Evolutionary conservation across 345 rosid genomes (phyloP), one percentile per base, ranked within the genome.

Genomic region (Mercurialis annua): DNA sequence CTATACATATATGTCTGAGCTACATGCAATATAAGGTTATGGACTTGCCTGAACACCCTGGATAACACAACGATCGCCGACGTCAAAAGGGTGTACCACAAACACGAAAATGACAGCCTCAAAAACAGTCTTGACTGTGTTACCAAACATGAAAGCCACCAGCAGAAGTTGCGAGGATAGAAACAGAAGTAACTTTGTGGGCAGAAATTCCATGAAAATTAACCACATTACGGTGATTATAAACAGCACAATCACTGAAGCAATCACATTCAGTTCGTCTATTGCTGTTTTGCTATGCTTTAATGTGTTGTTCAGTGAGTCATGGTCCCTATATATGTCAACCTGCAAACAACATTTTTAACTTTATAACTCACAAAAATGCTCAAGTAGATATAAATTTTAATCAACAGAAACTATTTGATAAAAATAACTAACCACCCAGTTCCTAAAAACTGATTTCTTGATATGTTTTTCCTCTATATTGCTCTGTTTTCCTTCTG

Each of bases 101-200:
- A 90, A 90, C 40, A 88, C 90, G 59, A 90, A 88, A 30, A 90
- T 80, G 72, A 90, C 81, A 71, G 95, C 86, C 64, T 87, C 92
- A 12, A 87, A 85, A 4, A 83, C 68, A 0, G 81, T 83, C 80
- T 68, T 90, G 62, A 77, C 86, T 0, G 84, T 76, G 74, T 85
- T 85, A 18, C 92, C 89, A 49, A 85, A 87, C 73, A 85, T 73
- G 68, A 85, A 87, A 4, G 34, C 86, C 52, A 70, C 74, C 1
- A 87, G 74, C 48, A 85, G 54, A 15, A 87, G 80, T 66, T 87
- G 90, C 48, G 90, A 81, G 36, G 86, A 80, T 31, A 87, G 62
- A 54, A 85, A 80, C 40, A 87, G 69, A 0, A 87, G 83, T 9
- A 81, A 56, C 42, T 80, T 54, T 34, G 88, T 85, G 18, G 82